A percentile compares a stretch with the other conserved stretches of the same genome.
Evolutionary conservation across 1,139 yeast genomes (phyloP).

Genomic region (Geotrichum aggregatum): DNA sequence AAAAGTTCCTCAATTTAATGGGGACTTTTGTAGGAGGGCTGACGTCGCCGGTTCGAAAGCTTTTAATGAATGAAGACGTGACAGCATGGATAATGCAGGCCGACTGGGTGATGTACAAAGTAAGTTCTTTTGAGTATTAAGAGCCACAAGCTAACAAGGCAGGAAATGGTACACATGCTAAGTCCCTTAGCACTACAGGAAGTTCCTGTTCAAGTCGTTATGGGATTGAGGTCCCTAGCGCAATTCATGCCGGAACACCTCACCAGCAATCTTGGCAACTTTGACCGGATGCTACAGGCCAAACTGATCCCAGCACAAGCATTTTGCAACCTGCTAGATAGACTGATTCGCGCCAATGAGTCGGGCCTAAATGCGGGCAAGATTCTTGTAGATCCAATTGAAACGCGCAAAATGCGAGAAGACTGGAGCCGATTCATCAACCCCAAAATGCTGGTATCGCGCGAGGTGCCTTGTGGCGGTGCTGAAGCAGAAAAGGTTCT

Average conservation of each 20-base stretch:
- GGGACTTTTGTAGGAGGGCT: conserved; percentile 55
- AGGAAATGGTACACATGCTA: conserved; percentile 54
- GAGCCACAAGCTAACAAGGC: conserved; percentile 5
- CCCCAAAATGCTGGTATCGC: conserved; percentile 46
- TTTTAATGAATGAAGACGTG: conserved; percentile 51
- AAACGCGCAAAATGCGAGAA: conserved; percentile 50
- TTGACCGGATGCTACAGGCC: conserved; percentile 47
- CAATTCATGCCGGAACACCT: conserved; percentile 33
- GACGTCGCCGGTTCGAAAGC: conserved; percentile 60
- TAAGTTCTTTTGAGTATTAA: conserved; percentile 27
- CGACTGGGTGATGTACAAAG: conserved; percentile 60
- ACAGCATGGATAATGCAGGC: conserved; percentile 62
- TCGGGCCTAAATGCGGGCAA: conserved; percentile 55
- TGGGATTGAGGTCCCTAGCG: conserved; percentile 35
- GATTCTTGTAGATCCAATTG: conserved; percentile 47
- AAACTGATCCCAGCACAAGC: conserved; percentile 55
- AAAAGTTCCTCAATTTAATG: conserved; percentile 53
- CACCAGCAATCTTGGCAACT: conserved; percentile 38
- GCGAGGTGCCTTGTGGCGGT: conserved; percentile 55
- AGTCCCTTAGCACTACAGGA: conserved; percentile 63
- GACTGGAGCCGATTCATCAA: conserved; percentile 59
- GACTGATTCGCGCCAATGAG: conserved; percentile 57
- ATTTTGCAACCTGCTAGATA: conserved; percentile 54
- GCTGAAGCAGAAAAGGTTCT: conserved; percentile 43
- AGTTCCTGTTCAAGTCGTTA: conserved; percentile 55